A percentile compares a stretch with the other conserved stretches of the same genome.
These are phyloP conservation scores for Oxytropis ochrocephala DNA, from an alignment of 306 rosid genomes.

Conservation along the genomic window DNA sequence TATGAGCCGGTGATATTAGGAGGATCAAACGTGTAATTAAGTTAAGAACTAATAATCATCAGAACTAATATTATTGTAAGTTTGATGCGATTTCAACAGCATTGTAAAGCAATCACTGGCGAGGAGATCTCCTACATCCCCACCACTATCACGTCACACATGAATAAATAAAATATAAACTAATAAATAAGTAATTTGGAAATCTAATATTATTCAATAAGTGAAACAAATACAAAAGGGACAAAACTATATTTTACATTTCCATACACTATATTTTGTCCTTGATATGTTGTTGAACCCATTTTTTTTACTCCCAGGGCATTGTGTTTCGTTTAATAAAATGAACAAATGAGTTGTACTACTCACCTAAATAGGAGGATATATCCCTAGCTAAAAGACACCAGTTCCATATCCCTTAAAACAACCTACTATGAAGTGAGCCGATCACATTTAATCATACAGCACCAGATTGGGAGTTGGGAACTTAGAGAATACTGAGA, in stretches of 20 bases:
- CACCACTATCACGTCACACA: background rate
- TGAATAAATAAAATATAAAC: background rate
- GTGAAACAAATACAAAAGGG: slow-evolving; percentile 14
- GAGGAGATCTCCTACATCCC: background rate
- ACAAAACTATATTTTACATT: slow-evolving; percentile 23
- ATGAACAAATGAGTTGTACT: slow-evolving; percentile 69
- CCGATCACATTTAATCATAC: slow-evolving; percentile 27
- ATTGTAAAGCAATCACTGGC: background rate
- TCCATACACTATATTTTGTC: slow-evolving; percentile 33
- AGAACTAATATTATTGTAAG: no score
- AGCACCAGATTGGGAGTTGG: slow-evolving; percentile 18
- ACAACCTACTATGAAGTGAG: slow-evolving; percentile 27
- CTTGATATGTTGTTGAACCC: slow-evolving; percentile 25
- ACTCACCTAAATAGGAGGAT: slow-evolving; percentile 34
- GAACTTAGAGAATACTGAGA: slow-evolving; percentile 12
- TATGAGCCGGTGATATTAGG: no score
- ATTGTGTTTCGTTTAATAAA: slow-evolving; percentile 28
- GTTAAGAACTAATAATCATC: no score
- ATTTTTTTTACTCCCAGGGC: slow-evolving; percentile 20
- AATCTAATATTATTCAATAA: slow-evolving; percentile 7
- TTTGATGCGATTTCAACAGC: background rate
- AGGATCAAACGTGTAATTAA: no score
- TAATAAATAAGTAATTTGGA: background rate
- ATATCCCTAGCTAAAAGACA: slow-evolving; percentile 23
- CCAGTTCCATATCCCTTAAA: slow-evolving; percentile 34